Conservation (phyloP, 2,329 filamentous ascomycete genomes). For the Dactylellina sp. region DNA sequence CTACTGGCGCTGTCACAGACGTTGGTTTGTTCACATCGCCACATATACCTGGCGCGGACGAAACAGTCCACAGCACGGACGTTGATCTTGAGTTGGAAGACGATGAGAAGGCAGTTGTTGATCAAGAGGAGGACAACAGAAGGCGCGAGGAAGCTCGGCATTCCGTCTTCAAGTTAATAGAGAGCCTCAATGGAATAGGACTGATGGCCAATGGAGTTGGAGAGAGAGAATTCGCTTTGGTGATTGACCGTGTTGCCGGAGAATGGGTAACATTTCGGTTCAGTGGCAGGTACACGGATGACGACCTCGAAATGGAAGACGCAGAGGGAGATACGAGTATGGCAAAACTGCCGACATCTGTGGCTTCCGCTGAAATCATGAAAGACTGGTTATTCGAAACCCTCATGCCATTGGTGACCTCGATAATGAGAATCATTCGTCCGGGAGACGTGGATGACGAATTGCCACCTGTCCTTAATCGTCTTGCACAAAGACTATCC, state of each 20-base stretch:
- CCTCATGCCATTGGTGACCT: slow-evolving; percentile 41
- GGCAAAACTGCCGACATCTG: slow-evolving; percentile 49
- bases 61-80: slow-evolving; percentile 55
- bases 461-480: slow-evolving; percentile 35
- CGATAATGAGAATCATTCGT: slow-evolving; percentile 53
- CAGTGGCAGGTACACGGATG: slow-evolving; percentile 50
- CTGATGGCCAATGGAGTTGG: slow-evolving; percentile 55
- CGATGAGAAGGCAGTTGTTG: slow-evolving; percentile 53
- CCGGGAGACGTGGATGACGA: slow-evolving; percentile 39
- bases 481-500: slow-evolving; percentile 69
- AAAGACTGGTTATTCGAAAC: slow-evolving; percentile 50
- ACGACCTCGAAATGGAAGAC: slow-evolving; percentile 43
- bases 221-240: slow-evolving; percentile 50
- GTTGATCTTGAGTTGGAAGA: slow-evolving; percentile 54
- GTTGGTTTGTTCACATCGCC: slow-evolving; percentile 53
- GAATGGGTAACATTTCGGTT: slow-evolving; percentile 53
- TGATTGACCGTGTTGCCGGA: slow-evolving; percentile 47
- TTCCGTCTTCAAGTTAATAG: slow-evolving; percentile 44
- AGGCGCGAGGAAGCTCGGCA: slow-evolving; percentile 44
- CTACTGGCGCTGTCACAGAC: slow-evolving; percentile 34
- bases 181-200: slow-evolving; percentile 46
- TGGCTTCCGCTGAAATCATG: slow-evolving; percentile 54
- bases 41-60: slow-evolving; percentile 48
- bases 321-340: slow-evolving; percentile 53
- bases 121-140: slow-evolving; percentile 50